Percentiles rank a stretch among this genome's conserved stretches.
phyloP scores from a whole-genome alignment of 192 early-diverging fungal genomes.

The Fimicolochytrium jonesii region DNA sequence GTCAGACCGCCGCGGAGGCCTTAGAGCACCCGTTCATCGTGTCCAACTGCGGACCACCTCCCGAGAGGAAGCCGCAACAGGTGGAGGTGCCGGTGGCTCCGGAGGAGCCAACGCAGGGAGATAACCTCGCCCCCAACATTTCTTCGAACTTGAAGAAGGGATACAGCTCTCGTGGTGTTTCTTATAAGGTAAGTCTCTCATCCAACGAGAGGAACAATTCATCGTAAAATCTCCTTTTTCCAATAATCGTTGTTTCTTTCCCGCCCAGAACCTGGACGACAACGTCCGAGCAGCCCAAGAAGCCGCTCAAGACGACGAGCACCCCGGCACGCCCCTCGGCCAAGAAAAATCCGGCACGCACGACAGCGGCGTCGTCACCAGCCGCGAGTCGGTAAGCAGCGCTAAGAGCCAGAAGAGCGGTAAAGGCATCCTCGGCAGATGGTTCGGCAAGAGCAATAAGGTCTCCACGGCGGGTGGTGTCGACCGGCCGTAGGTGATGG shows the following conservation, averaged over 20 bases:
- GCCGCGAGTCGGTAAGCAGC: conserved; percentile 32
- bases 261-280: neutral
- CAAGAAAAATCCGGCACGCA: conserved; percentile 21
- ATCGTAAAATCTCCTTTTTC: no score
- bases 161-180: conserved; percentile 21
- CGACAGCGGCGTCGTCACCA: conserved; percentile 40
- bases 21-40: conserved; percentile 49
- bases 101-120: neutral
- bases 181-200: no score
- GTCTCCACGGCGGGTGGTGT: no score
- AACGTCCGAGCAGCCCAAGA: neutral
- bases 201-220: no score
- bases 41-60: conserved; percentile 21
- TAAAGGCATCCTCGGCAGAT: conserved; percentile 18
- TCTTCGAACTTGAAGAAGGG: conserved; percentile 19
- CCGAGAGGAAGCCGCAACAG: neutral
- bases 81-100: conserved; percentile 7
- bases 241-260: no score
- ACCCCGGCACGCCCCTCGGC: conserved; percentile 32
- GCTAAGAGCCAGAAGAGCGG: conserved; percentile 15
- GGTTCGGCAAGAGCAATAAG: conserved; percentile 19
- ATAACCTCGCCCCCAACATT: conserved; percentile 20
- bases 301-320: neutral
- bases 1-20: conserved; percentile 45
- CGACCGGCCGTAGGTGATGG: no score